A percentile compares a stretch with the other conserved stretches of the same genome.
Evolutionary conservation across 2,329 filamentous ascomycete species (phyloP).

Genomic region (Colletotrichum noveboracense): DNA sequence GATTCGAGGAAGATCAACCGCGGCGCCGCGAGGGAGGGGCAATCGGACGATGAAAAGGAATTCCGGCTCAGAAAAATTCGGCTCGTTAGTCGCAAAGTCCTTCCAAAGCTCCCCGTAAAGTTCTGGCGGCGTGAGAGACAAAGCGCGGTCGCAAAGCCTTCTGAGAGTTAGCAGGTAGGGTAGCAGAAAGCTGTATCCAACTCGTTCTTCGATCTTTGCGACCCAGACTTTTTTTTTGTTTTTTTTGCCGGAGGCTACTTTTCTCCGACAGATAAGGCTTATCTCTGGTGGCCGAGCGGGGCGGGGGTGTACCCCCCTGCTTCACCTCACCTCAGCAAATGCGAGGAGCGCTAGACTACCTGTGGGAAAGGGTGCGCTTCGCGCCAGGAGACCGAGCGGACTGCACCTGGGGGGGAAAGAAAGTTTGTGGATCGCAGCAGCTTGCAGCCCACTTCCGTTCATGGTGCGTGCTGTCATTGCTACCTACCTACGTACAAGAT

Average conservation of each 20-base stretch:
- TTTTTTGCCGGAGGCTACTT: slow-evolving; percentile 22
- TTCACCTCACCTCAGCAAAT: background rate
- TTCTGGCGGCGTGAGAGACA: background rate
- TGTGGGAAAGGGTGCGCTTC: background rate
- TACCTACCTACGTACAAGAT: background rate
- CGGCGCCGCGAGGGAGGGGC: background rate
- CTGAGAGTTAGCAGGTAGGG: background rate
- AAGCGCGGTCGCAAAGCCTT: background rate
- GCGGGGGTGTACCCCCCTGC: background rate
- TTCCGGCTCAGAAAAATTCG: background rate
- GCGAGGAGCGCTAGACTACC: background rate
- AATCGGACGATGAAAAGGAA: background rate
- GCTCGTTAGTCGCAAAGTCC: background rate
- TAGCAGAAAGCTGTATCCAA: background rate
- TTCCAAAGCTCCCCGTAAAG: background rate
- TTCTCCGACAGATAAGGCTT: slow-evolving; percentile 37
- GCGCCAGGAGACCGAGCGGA: background rate
- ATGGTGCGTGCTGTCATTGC: background rate
- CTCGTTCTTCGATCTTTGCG: background rate
- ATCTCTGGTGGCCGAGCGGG: slow-evolving; percentile 24
- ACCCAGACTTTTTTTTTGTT: background rate
- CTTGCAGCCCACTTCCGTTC: slow-evolving; percentile 10
- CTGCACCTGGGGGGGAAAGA: slow-evolving; percentile 1
- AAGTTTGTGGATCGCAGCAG: slow-evolving; percentile 16
- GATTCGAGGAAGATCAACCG: background rate